These are phyloP conservation scores for Rachicladosporium sp. DNA, from an alignment of 2,329 filamentous ascomycete species.

Conservation along the genomic window DNA sequence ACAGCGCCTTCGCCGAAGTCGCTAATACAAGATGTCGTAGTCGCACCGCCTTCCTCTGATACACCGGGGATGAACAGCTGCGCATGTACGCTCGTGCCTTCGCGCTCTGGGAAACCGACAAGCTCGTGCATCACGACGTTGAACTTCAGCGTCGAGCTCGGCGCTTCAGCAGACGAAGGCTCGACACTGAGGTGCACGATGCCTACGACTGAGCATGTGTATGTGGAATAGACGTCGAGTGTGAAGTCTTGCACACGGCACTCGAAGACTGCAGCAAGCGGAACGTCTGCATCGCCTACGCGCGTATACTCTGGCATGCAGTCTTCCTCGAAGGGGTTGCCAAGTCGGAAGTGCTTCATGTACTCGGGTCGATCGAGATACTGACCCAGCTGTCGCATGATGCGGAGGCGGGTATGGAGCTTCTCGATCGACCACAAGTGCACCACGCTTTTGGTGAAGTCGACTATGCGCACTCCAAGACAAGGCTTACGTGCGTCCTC, in stretches of 20 bases:
- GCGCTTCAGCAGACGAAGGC: conserved; percentile 83
- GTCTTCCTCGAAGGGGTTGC: conserved; percentile 83
- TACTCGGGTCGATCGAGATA: conserved; percentile 94
- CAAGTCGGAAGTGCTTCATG: conserved; percentile 78
- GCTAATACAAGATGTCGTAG: conserved; percentile 86
- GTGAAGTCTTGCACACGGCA: conserved; percentile 88
- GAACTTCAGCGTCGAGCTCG: conserved; percentile 87
- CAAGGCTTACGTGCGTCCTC: conserved; percentile 79
- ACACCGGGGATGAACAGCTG: conserved; percentile 92
- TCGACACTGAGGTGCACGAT: conserved; percentile 85
- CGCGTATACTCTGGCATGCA: conserved; percentile 89
- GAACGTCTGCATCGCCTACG: conserved; percentile 85
- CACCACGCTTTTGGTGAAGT: conserved; percentile 75
- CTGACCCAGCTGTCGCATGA: conserved; percentile 95
- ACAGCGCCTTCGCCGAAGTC: conserved; percentile 89
- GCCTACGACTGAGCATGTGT: conserved; percentile 80
- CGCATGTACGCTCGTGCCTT: conserved; percentile 90
- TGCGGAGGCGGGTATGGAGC: conserved; percentile 69
- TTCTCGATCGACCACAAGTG: conserved; percentile 94
- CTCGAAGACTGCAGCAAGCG: conserved; percentile 84
- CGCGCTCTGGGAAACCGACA: conserved; percentile 84
- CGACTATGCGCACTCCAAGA: conserved; percentile 77
- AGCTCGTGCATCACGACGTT: conserved; percentile 98
- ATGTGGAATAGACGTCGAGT: conserved; percentile 81
- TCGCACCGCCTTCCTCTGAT: conserved; percentile 76